A percentile compares a stretch with the other conserved stretches of the same genome.
These are phyloP conservation scores for Trichoderma asperelloides DNA, from an alignment of 495 filamentous ascomycete species.

Conservation along the genomic window DNA sequence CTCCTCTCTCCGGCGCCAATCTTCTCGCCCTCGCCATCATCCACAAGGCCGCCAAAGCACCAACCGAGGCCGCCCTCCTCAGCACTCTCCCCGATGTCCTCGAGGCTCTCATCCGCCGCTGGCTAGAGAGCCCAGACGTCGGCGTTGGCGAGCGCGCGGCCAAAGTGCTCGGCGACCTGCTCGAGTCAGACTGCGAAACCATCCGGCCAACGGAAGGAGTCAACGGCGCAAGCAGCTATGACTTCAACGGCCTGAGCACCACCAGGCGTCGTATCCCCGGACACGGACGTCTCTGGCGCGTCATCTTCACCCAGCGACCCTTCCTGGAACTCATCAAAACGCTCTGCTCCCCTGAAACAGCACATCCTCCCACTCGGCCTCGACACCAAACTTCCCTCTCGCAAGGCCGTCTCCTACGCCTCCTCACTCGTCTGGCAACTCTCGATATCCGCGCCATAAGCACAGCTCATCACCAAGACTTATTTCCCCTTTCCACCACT, in stretches of 20 bases:
- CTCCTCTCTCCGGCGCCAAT: constrained; percentile 57
- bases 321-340: constrained; percentile 58
- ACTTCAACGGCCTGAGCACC: background rate
- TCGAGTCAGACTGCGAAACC: constrained; percentile 53
- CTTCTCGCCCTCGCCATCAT: constrained; percentile 61
- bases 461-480: constrained; percentile 46
- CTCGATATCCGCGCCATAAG: constrained; percentile 56
- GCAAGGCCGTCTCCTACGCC: constrained; percentile 64
- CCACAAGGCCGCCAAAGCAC: constrained; percentile 54
- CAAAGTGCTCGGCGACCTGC: constrained; percentile 56
- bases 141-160: constrained; percentile 65
- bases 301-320: constrained; percentile 57
- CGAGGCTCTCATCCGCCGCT: constrained; percentile 52
- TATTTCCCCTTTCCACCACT: background rate
- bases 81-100: constrained; percentile 56
- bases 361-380: constrained; percentile 25
- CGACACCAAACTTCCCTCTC: constrained; percentile 60
- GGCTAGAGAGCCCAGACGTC: constrained; percentile 62
- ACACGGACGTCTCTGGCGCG: constrained; percentile 65
- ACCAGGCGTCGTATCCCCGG: constrained; percentile 33
- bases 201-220: constrained; percentile 5
- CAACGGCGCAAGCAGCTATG: constrained; percentile 11
- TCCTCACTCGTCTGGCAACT: constrained; percentile 57
- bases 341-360: constrained; percentile 38
- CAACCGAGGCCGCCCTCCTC: constrained; percentile 59